phyloP scores from a whole-genome alignment of 768 basidiomycete species.

The Tricholoma saponaceum region DNA sequence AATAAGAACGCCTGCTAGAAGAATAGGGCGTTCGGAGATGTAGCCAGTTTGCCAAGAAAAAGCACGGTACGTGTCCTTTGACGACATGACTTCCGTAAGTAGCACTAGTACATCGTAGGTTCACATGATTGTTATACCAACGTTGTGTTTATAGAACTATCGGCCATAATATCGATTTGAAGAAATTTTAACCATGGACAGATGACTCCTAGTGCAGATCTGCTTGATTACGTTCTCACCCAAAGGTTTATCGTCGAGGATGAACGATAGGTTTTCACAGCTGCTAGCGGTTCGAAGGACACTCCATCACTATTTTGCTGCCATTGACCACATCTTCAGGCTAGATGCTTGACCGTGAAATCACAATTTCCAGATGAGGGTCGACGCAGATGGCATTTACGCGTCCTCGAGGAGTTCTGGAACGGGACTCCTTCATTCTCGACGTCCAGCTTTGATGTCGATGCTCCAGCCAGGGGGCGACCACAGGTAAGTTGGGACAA shows the following conservation, averaged over 20 bases:
- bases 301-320: neutral
- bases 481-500: neutral
- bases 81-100: too few species aligned
- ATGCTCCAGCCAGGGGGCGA: neutral
- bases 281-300: constrained; percentile 15
- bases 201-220: too few species aligned
- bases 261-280: neutral
- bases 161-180: too few species aligned
- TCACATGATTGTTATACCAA: too few species aligned
- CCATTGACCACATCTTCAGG: constrained; percentile 19
- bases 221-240: neutral
- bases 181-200: too few species aligned
- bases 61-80: too few species aligned
- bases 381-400: constrained; percentile 52
- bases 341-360: constrained; percentile 41
- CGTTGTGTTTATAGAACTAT: too few species aligned
- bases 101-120: too few species aligned
- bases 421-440: constrained; percentile 17
- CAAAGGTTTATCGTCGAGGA: neutral
- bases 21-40: too few species aligned
- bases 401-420: constrained; percentile 51
- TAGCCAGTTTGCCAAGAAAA: too few species aligned
- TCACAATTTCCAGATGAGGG: constrained; percentile 46
- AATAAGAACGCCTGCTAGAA: neutral
- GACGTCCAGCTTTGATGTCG: neutral